Base-by-base conservation (phyloP, 2,329 filamentous ascomycete species). In the Aspergillus pseudoviridinutans region DNA sequence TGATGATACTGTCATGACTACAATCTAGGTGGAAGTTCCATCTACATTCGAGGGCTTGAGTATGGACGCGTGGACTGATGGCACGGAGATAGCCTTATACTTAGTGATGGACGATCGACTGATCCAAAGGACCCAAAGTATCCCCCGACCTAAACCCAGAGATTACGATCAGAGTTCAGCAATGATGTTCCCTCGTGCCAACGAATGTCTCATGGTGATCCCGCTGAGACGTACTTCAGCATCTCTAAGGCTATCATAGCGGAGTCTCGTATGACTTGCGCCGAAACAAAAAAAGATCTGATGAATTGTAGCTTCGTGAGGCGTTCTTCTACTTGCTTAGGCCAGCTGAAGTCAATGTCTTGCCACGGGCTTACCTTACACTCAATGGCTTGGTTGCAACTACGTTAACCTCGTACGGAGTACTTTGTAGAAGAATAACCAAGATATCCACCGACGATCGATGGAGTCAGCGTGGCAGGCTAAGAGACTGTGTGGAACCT, bases 1-100 rank as follows among this genome's bases (percentile, higher is more conserved):
- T 55, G 67, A 65, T 54, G 63, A 64, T 54, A 62, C 68, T 57
- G 58, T 59, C 68, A 72, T 71, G 56, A 63, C 64, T 66, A 60
- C 64, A 61, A 14, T 17, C 44, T 47, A 47, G 24, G 44, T 47
- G 54, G 29, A 42, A 49, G 56, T 50, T 60, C 60, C 50, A 61
- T 57, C 49, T 63, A 65, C 61, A 62, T 63, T 62, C 56, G 46
- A 62, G 27, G 32, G 56, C 54, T 58, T 53, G 50, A 32, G 57
- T 58, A 54, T 58, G 50, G 52, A 51, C 53, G 58, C 54, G 54
- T 28, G 38, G 47, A 44, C 25, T 50, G 49, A 29, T 44, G 24
- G 46, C 24, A 14, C 22, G 9, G 22, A 47, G 44, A 47, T 47
- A 47, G 44, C 44, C 44, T 47, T 47, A 47, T 47, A 47, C 44